These are phyloP conservation scores for Phialemonium atrogriseum DNA, from an alignment of 2,329 filamentous ascomycete species.

Conservation along the genomic window DNA sequence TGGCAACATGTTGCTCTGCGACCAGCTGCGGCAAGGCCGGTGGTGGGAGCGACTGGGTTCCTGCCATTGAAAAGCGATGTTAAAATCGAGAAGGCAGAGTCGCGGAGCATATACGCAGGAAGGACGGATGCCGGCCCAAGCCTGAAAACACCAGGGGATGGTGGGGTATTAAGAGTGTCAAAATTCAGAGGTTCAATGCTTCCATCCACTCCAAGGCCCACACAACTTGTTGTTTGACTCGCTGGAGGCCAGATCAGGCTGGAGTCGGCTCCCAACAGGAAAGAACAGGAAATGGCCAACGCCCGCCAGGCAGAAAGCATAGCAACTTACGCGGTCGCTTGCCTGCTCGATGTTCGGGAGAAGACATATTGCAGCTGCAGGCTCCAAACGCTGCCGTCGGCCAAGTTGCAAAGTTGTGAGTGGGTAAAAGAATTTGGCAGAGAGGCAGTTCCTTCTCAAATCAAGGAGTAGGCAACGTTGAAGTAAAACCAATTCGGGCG, in stretches of 20 bases:
- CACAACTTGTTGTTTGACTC: no score
- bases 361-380: conserved; percentile 20
- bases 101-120: conserved; percentile 4
- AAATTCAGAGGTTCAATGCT: no score
- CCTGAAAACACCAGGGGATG: not conserved
- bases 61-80: conserved; percentile 35
- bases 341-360: conserved; percentile 19
- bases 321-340: conserved; percentile 23
- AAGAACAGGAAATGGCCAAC: no score
- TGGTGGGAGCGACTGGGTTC: conserved; percentile 91
- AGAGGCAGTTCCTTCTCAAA: not conserved
- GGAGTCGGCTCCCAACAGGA: not conserved
- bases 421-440: not conserved
- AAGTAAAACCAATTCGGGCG: no score
- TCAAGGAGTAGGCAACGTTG: not conserved
- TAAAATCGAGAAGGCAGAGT: conserved; percentile 5
- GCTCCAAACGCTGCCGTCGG: no score
- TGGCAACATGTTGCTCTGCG: conserved; percentile 83
- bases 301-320: no score
- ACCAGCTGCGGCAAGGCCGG: conserved; percentile 86
- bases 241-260: no score
- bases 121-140: not conserved
- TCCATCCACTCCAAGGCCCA: no score
- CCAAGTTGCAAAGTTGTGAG: no score
- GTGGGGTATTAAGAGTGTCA: no score